phyloP scores from a whole-genome alignment of 1,284 basidiomycete species.

The Quambalaria eucalypti region DNA sequence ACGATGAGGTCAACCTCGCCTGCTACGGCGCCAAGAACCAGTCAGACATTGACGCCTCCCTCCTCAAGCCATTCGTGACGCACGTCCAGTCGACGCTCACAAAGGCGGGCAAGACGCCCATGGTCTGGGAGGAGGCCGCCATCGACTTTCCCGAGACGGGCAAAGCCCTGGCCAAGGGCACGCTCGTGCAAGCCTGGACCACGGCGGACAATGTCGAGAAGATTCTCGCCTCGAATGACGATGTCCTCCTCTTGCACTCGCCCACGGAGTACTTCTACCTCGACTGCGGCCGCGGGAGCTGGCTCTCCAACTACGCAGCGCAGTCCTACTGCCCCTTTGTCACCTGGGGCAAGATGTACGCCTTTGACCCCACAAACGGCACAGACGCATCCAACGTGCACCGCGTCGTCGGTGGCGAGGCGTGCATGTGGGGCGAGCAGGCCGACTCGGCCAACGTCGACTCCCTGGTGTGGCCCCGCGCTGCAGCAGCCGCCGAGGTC shows the following conservation, averaged over 20 bases:
- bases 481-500: conserved; percentile 66
- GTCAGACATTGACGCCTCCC: conserved; percentile 16
- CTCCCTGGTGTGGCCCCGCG: conserved; percentile 64
- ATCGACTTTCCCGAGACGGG: conserved; percentile 21
- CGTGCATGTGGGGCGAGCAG: conserved; percentile 71
- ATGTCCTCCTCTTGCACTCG: conserved; percentile 56
- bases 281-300: conserved; percentile 60
- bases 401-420: conserved; percentile 62
- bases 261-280: conserved; percentile 69
- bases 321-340: conserved; percentile 53
- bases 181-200: conserved; percentile 67
- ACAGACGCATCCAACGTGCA: conserved; percentile 46
- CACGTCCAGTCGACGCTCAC: conserved; percentile 53
- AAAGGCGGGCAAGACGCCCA: conserved; percentile 54
- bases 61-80: conserved; percentile 57
- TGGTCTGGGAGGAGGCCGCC: conserved; percentile 61
- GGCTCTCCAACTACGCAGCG: conserved; percentile 60
- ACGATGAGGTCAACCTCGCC: conserved; percentile 67
- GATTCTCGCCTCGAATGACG: conserved; percentile 58
- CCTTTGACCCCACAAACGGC: conserved; percentile 58
- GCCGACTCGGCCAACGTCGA: conserved; percentile 64
- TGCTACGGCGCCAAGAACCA: conserved; percentile 54
- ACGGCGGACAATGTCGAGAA: conserved; percentile 56
- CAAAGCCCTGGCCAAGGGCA: conserved; percentile 57
- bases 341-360: conserved; percentile 53